Percentiles rank a stretch among this genome's conserved stretches.
Conservation (phyloP, 1,284 basidiomycete species). For the Pisolithus thermaeus region DNA sequence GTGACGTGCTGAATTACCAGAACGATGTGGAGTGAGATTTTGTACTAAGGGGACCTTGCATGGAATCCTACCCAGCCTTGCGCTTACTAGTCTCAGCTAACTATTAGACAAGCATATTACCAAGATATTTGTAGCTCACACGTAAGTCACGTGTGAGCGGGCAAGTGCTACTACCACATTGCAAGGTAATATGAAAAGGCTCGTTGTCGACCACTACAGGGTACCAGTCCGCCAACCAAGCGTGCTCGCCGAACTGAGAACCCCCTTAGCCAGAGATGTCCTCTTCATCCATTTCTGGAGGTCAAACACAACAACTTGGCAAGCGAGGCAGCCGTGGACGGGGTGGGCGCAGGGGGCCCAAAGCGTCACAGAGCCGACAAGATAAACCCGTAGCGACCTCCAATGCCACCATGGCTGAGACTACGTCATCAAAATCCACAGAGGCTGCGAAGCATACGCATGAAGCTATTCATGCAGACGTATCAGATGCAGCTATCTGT, state of each 20-base stretch:
- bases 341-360: constrained; percentile 12
- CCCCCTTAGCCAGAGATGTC: constrained; percentile 14
- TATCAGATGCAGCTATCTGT: constrained; percentile 54
- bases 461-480: constrained; percentile 11
- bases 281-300: constrained; percentile 10
- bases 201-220: too few relatives aligned
- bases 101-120: too few relatives aligned
- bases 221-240: background rate
- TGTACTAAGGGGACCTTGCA: too few relatives aligned
- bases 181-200: background rate
- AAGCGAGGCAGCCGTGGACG: constrained; percentile 17
- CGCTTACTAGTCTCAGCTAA: too few relatives aligned
- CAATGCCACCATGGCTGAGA: background rate
- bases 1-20: constrained; percentile 3
- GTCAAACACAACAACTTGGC: constrained; percentile 2
- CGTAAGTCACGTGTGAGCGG: too few relatives aligned
- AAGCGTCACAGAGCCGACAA: constrained; percentile 5
- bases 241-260: too few relatives aligned
- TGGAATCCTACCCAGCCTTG: too few relatives aligned
- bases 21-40: constrained; percentile 20
- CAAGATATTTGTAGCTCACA: too few relatives aligned
- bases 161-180: too few relatives aligned
- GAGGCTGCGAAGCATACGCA: constrained; percentile 3
- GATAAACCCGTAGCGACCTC: constrained; percentile 4
- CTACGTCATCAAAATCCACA: background rate